A percentile compares a stretch with the other conserved stretches of the same genome.
Conservation (phyloP, 2,329 filamentous ascomycete genomes). For the Verticillium alfalfae region DNA sequence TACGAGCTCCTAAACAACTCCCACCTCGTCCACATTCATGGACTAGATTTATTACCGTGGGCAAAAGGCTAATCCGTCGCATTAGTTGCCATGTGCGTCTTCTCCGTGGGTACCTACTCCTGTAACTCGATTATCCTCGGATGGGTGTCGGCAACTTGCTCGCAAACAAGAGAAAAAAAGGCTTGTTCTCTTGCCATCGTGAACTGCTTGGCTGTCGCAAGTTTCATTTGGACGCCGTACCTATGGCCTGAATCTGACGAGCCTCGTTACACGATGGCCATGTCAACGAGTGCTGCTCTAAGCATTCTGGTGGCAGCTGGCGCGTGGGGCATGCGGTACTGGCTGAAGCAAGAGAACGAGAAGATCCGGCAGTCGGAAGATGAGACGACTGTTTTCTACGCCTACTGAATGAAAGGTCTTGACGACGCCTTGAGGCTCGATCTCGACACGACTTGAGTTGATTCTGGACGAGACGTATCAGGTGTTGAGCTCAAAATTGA, state of each 20-base stretch:
- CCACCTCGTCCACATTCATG: too few species aligned
- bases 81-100: conserved; percentile 19
- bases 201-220: conserved; percentile 11
- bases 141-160: conserved; percentile 27
- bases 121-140: conserved; percentile 31
- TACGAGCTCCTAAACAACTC: too few species aligned
- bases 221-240: conserved; percentile 19
- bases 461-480: too few species aligned
- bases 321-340: conserved; percentile 12
- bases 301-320: conserved; percentile 8
- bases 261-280: conserved; percentile 20
- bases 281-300: conserved; percentile 15
- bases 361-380: conserved; percentile 14
- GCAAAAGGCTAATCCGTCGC: not conserved
- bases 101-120: conserved; percentile 18
- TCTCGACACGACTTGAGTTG: too few species aligned
- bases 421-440: too few species aligned
- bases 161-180: conserved; percentile 33
- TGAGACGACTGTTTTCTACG: conserved; percentile 13
- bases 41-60: too few species aligned
- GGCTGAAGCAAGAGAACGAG: conserved; percentile 14
- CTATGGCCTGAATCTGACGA: conserved; percentile 26
- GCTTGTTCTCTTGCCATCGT: conserved; percentile 26
- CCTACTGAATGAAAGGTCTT: conserved; percentile 8
- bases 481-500: too few species aligned